These are phyloP conservation scores for Paraphaeosphaeria sporulosa DNA, from an alignment of 2,329 filamentous ascomycete genomes.

Conservation along the genomic window DNA sequence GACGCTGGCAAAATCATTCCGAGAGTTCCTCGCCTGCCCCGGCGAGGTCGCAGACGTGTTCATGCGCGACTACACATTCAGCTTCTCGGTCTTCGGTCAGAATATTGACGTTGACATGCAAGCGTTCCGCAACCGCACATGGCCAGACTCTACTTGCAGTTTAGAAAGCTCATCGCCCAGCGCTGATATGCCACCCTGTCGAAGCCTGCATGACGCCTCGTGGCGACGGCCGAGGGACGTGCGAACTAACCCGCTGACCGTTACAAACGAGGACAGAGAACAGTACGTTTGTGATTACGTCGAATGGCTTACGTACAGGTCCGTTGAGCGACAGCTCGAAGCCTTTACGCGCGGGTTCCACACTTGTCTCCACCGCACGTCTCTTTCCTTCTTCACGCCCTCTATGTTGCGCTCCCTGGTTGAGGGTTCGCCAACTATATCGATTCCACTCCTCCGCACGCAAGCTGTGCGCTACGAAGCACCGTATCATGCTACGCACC, in stretches of 20 bases:
- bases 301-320: conserved; percentile 79
- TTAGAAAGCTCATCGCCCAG: background rate
- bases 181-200: background rate
- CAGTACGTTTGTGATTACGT: conserved; percentile 87
- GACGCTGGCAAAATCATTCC: conserved; percentile 76
- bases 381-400: conserved; percentile 60
- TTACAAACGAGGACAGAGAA: conserved; percentile 80
- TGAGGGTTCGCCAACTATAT: conserved; percentile 80
- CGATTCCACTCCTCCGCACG: conserved; percentile 74
- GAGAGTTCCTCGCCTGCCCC: conserved; percentile 76
- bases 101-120: conserved; percentile 65
- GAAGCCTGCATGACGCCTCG: conserved; percentile 4
- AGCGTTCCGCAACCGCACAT: conserved; percentile 7
- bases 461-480: conserved; percentile 76
- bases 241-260: conserved; percentile 67
- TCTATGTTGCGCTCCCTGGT: conserved; percentile 75
- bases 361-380: conserved; percentile 73
- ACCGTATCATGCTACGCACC: conserved; percentile 75
- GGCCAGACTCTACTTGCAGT: conserved; percentile 1
- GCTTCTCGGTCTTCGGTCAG: conserved; percentile 65
- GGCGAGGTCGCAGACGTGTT: conserved; percentile 84
- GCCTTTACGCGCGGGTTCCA: conserved; percentile 86
- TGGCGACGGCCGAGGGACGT: conserved; percentile 3
- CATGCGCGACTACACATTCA: conserved; percentile 86
- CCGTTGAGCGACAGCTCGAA: conserved; percentile 76